Conservation (phyloP, 2,329 filamentous ascomycete species). For the Fonsecaea pugnacius region DNA sequence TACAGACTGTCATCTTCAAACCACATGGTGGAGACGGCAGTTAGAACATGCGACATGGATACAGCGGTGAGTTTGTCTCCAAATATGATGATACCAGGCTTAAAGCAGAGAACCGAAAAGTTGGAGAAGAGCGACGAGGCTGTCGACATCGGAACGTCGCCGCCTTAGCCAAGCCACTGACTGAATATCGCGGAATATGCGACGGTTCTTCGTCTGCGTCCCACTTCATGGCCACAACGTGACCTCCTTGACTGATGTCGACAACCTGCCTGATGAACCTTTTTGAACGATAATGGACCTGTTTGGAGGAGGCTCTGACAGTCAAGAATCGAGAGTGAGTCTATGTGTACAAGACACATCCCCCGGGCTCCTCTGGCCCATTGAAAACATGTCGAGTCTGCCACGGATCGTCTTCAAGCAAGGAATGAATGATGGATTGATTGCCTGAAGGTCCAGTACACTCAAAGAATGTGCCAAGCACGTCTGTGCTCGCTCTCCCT, state of each 20-base stretch:
- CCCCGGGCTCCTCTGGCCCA: no score
- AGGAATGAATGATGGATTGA: neutral
- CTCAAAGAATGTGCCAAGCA: neutral
- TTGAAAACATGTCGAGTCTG: no score
- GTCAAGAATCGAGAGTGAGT: no score
- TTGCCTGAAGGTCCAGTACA: no score
- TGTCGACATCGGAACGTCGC: neutral
- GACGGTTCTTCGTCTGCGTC: no score
- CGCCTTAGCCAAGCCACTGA: neutral
- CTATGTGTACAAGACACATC: no score
- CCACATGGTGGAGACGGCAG: neutral
- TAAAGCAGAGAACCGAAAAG: neutral
- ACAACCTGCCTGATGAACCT: no score
- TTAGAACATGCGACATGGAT: neutral
- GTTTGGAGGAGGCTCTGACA: no score
- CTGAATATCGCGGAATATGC: neutral
- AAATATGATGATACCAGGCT: neutral
- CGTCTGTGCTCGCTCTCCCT: neutral
- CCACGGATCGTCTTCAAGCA: neutral
- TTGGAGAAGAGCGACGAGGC: neutral
- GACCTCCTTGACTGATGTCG: no score
- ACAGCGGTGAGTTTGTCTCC: neutral
- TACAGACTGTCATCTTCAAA: constrained; percentile 6
- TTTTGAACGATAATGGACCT: no score
- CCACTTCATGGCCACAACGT: no score